These are phyloP conservation scores for Logfia minima DNA, from an alignment of 129 eudicot species.

Conservation along the genomic window DNA sequence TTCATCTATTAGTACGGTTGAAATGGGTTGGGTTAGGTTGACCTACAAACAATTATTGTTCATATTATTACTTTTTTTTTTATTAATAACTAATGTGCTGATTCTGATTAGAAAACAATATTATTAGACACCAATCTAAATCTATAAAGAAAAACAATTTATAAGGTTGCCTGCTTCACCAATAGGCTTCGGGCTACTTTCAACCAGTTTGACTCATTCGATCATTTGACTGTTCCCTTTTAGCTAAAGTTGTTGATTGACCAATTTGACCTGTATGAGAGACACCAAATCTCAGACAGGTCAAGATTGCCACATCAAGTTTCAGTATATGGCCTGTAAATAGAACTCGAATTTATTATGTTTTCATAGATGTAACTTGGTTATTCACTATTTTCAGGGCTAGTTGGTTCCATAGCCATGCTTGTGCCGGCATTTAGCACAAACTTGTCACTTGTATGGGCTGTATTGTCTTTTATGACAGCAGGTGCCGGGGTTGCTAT, in stretches of 20 bases:
- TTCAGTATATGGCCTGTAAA: conserved; percentile 3
- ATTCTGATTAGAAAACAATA: not conserved
- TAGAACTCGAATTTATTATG: not conserved
- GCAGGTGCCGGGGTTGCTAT: conserved; percentile 88
- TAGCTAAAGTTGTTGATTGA: not conserved
- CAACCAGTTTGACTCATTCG: not conserved
- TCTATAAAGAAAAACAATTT: not conserved
- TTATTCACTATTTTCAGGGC: conserved; percentile 44
- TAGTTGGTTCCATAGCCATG: conserved; percentile 61
- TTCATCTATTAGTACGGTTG: no score
- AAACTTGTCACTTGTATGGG: conserved; percentile 55
- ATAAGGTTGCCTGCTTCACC: not conserved
- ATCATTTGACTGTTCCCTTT: not conserved
- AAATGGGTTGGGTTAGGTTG: no score
- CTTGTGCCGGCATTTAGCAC: conserved; percentile 53
- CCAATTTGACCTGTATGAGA: not conserved
- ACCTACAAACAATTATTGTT: no score
- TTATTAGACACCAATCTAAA: not conserved
- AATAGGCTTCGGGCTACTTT: not conserved
- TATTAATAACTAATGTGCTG: not conserved
- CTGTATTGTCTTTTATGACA: conserved; percentile 63
- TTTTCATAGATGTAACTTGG: not conserved
- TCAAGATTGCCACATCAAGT: not conserved
- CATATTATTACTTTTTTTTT: no score
- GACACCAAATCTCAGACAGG: not conserved